phyloP scores from a whole-genome alignment of 2,329 filamentous ascomycete genomes.

The Pseudocercospora vitis region DNA sequence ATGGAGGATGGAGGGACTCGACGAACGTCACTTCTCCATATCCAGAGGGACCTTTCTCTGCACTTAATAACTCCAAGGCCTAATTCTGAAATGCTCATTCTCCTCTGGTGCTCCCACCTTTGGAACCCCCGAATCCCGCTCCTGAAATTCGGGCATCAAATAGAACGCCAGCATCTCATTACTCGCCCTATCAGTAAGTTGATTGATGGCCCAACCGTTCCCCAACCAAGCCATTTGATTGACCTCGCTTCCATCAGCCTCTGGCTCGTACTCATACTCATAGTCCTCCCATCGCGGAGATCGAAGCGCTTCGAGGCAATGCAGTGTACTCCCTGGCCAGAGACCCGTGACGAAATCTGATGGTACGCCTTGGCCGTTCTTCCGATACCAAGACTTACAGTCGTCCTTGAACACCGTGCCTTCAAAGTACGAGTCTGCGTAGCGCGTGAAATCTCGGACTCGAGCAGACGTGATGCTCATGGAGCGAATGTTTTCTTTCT shows the following conservation, averaged over 20 bases:
- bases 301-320: conserved; percentile 59
- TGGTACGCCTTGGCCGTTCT: conserved; percentile 25
- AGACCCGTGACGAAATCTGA: conserved; percentile 39
- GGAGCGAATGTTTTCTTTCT: conserved; percentile 44
- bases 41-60: too few species aligned
- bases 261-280: conserved; percentile 50
- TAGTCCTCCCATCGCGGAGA: conserved; percentile 62
- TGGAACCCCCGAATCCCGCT: conserved; percentile 35
- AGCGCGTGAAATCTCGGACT: conserved; percentile 53
- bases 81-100: conserved; percentile 37
- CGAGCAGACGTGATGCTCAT: conserved; percentile 47
- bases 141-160: conserved; percentile 43
- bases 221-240: conserved; percentile 66
- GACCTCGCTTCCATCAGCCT: conserved; percentile 36
- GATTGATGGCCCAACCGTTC: conserved; percentile 64
- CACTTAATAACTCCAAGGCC: conserved; percentile 41
- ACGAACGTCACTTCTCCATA: too few species aligned
- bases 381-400: conserved; percentile 22
- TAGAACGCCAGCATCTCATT: conserved; percentile 45
- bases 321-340: conserved; percentile 39
- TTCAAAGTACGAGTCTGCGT: conserved; percentile 51
- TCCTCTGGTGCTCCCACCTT: conserved; percentile 41
- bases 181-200: conserved; percentile 45
- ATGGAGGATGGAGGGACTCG: too few species aligned
- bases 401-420: conserved; percentile 39